These are phyloP conservation scores for Hibiscus tridactylites DNA, from an alignment of 345 rosid species.

Conservation along the genomic window DNA sequence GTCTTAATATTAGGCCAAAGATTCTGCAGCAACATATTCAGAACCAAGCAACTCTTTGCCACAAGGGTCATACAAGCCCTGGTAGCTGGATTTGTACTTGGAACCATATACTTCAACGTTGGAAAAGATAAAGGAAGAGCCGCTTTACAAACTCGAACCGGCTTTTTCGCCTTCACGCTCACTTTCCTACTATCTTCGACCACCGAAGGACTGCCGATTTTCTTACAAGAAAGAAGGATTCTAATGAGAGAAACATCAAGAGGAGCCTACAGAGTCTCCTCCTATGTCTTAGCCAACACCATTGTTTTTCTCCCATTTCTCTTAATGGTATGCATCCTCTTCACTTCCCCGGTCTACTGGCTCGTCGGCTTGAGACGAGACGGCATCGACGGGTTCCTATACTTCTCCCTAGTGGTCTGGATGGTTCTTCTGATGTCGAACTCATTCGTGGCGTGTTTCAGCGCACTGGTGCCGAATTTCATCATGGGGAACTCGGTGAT, in stretches of 20 bases:
- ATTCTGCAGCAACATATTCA: slow-evolving; percentile 71
- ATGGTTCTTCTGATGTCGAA: slow-evolving; percentile 70
- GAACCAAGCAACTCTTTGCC: slow-evolving; percentile 68
- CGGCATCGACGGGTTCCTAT: slow-evolving; percentile 47
- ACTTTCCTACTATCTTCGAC: slow-evolving; percentile 79
- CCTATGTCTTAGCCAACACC: slow-evolving; percentile 65
- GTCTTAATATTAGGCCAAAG: slow-evolving; percentile 58
- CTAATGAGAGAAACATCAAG: slow-evolving; percentile 76
- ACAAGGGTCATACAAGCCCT: slow-evolving; percentile 5
- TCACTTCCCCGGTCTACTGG: slow-evolving; percentile 83
- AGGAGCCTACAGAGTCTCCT: slow-evolving; percentile 66
- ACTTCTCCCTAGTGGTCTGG: slow-evolving; percentile 74
- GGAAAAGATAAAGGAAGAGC: slow-evolving; percentile 40
- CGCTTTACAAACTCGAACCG: slow-evolving; percentile 52
- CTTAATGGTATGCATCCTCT: slow-evolving; percentile 56
- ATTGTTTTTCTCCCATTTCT: slow-evolving; percentile 68
- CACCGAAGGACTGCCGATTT: slow-evolving; percentile 85
- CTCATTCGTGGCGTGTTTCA: slow-evolving; percentile 82
- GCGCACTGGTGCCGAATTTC: slow-evolving; percentile 90
- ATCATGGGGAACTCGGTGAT: slow-evolving; percentile 92
- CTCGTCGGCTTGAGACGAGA: slow-evolving; percentile 63
- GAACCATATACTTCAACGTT: slow-evolving; percentile 47
- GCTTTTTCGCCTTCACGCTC: slow-evolving; percentile 80
- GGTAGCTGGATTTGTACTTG: neutral
- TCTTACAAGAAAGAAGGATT: slow-evolving; percentile 76